Evolutionary conservation across 768 basidiomycete species (phyloP).

Genomic region (Tephrocybe sp.): DNA sequence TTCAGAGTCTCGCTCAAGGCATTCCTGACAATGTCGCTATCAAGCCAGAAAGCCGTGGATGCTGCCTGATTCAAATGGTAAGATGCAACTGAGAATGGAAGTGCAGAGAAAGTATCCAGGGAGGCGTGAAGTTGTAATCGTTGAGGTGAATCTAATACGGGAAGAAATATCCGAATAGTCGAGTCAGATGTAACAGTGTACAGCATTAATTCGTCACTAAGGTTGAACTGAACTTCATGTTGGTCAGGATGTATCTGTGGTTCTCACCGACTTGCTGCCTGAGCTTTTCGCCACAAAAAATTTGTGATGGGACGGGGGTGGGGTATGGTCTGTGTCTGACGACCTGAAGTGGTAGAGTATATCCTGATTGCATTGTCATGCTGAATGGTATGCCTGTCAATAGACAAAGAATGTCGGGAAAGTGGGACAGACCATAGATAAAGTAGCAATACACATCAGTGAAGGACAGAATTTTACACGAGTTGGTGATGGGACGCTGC

Average conservation of each 20-base stretch:
- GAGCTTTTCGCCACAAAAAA: conserved; percentile 71
- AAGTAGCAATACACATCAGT: conserved; percentile 68
- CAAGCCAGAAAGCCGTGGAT: conserved; percentile 68
- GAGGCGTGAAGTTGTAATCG: conserved; percentile 82
- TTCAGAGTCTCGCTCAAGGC: conserved; percentile 42
- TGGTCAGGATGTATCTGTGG: neutral
- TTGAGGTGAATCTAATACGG: conserved; percentile 83
- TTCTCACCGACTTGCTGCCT: conserved; percentile 56
- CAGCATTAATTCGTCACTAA: conserved; percentile 71
- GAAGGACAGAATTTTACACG: conserved; percentile 71
- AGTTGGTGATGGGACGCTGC: conserved; percentile 47
- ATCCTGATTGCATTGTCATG: conserved; percentile 56
- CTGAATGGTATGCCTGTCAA: conserved; percentile 29
- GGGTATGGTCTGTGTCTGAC: conserved; percentile 61
- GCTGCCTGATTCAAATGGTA: conserved; percentile 26
- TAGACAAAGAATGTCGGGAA: neutral
- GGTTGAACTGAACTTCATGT: neutral
- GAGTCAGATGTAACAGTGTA: conserved; percentile 85
- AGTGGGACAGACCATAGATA: conserved; percentile 47
- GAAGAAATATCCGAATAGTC: conserved; percentile 79
- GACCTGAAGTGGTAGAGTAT: conserved; percentile 71
- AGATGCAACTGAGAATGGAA: conserved; percentile 37
- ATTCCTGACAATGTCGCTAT: conserved; percentile 54
- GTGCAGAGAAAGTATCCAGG: conserved; percentile 66
- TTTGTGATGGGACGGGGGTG: conserved; percentile 76